These are phyloP conservation scores for Neospora caninum DNA, from an alignment of 169 alveolate genomes.

Conservation along the genomic window DNA sequence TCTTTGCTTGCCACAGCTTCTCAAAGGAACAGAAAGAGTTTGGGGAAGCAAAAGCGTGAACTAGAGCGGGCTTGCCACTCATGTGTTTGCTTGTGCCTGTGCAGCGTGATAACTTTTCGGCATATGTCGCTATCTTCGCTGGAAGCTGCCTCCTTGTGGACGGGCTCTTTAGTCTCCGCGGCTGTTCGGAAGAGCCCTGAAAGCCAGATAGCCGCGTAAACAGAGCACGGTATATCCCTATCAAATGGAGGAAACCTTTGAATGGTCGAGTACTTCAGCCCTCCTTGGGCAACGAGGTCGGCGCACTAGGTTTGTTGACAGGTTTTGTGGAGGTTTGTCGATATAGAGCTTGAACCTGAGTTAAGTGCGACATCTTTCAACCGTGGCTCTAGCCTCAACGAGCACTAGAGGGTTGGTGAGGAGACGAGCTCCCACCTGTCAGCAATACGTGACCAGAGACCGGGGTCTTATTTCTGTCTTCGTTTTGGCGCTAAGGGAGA, in stretches of 20 bases:
- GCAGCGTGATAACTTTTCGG: slow-evolving; percentile 21
- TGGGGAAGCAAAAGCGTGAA: too few relatives aligned
- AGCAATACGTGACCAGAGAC: neutral
- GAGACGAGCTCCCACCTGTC: neutral
- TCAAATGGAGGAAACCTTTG: neutral
- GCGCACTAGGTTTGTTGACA: neutral
- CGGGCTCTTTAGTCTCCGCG: neutral
- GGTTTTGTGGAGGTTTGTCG: neutral
- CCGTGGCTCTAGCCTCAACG: too few relatives aligned
- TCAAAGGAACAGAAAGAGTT: too few relatives aligned
- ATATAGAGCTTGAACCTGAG: neutral
- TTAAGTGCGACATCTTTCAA: neutral
- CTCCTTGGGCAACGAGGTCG: neutral
- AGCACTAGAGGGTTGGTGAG: too few relatives aligned
- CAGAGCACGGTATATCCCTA: neutral
- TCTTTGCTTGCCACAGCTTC: too few relatives aligned
- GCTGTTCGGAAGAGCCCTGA: neutral
- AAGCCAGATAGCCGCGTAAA: neutral
- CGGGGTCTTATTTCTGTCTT: neutral
- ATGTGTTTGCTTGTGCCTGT: neutral
- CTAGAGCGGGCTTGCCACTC: too few relatives aligned
- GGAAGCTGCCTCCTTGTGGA: slow-evolving; percentile 29
- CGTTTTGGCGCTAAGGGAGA: neutral
- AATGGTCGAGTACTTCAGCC: neutral
- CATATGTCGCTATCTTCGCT: neutral